Base-by-base conservation (phyloP, 2,329 filamentous ascomycete species). In the Xylariaceae sp. region DNA sequence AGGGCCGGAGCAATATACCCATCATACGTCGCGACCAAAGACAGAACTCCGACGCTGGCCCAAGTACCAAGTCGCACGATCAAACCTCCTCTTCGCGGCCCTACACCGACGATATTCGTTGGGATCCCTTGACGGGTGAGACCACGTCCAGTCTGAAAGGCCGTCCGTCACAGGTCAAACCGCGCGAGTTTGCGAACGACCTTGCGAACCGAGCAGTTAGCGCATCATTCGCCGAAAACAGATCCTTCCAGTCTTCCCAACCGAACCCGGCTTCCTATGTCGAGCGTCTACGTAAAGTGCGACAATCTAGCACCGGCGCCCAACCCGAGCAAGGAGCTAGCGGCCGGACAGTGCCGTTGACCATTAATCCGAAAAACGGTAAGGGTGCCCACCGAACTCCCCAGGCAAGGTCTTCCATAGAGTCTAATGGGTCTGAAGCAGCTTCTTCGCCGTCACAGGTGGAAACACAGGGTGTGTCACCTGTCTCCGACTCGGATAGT, bases 41-140 rank as follows among this genome's bases (percentile, higher is more conserved):
- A 35, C 76, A 77, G 66, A 75, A 76, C 57, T 76, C 76, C 18
- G 75, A 78, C 5, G 74, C 72, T 1, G 73, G 73, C 6, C 61
- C 69, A 10, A 69, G 71, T 15, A 66, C 68, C 1, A 74, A 73
- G 55, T 75, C 74, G 13, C 69, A 69, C 23, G 75, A 78, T 23
- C 74, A 69, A 17, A 64, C 74, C 49, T 71, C 63, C 60, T 70
- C 72, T 39, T 58, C 64, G 39, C 68, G 70, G 9, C 68, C 71
- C 42, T 68, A 72, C 51, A 70, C 69, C 37, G 71, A 73, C 54
- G 77, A 81, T 61, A 79, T 78, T 18, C 76, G 78, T 64, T 88
- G 86, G 86, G 85, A 90, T 73, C 81, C 82, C 52, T 83, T 82
- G 69, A 87, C 87, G 2, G 86, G 85, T 7, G 86, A 89, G 68